Conservation (phyloP, 257 asterid species). For the Ligustrum vulgare region DNA sequence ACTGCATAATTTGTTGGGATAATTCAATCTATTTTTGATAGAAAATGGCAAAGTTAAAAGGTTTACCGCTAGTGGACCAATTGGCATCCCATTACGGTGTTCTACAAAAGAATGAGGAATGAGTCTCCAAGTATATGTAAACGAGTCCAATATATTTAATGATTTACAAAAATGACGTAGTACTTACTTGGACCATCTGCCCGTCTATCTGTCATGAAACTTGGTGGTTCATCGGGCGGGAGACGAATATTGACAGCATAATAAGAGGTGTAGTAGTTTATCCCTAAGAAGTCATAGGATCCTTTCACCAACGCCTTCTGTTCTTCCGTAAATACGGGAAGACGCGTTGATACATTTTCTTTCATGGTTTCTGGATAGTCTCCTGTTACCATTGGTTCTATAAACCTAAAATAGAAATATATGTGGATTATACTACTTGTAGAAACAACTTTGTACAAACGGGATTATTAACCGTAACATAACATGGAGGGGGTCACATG, state of each 20-base stretch:
- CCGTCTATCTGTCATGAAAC: neutral
- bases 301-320: slow-evolving; percentile 22
- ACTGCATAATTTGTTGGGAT: too few relatives aligned
- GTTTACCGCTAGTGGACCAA: neutral
- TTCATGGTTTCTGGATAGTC: slow-evolving; percentile 28
- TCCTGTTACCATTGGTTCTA: slow-evolving; percentile 33
- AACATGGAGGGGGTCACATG: too few relatives aligned
- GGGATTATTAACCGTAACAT: too few relatives aligned
- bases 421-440: too few relatives aligned
- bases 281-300: slow-evolving; percentile 34
- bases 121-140: neutral
- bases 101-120: neutral
- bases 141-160: too few relatives aligned
- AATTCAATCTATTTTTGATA: too few relatives aligned
- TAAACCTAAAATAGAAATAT: slow-evolving; percentile 22
- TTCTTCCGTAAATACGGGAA: slow-evolving; percentile 9
- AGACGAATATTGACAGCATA: slow-evolving; percentile 13
- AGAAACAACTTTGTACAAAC: too few relatives aligned
- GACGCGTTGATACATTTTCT: neutral
- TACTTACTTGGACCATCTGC: neutral
- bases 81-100: neutral
- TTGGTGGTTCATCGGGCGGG: too few relatives aligned
- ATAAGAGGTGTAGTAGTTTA: slow-evolving; percentile 34
- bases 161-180: too few relatives aligned
- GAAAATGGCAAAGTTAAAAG: too few relatives aligned